These are phyloP conservation scores for Parasitella parasitica DNA, from an alignment of 371 early-diverging fungal species.

Conservation along the genomic window DNA sequence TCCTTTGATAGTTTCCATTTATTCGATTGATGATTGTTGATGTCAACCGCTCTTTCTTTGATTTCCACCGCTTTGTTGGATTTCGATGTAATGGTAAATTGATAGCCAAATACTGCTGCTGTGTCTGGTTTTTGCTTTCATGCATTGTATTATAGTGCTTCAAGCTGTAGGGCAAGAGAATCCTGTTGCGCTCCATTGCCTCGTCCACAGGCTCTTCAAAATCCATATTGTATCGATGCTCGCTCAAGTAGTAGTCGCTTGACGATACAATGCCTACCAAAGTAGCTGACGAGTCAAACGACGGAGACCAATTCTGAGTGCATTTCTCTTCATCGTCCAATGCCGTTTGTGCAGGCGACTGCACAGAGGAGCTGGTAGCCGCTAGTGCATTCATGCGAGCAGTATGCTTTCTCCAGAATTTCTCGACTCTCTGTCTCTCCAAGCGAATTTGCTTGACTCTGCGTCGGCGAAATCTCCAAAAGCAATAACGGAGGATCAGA, in stretches of 20 bases:
- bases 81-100: background rate
- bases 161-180: background rate
- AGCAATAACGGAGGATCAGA: background rate
- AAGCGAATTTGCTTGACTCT: background rate
- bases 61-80: background rate
- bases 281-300: constrained; percentile 2
- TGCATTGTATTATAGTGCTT: background rate
- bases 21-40: background rate
- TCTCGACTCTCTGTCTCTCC: background rate
- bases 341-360: background rate
- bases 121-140: background rate
- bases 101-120: too few relatives aligned
- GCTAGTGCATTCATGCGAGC: background rate
- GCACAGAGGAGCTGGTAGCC: background rate
- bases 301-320: background rate
- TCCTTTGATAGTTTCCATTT: background rate
- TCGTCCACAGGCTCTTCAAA: background rate
- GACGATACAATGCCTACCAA: background rate
- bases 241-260: background rate
- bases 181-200: background rate
- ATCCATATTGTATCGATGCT: too few relatives aligned
- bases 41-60: background rate
- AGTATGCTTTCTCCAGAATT: background rate
- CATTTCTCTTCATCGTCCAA: background rate
- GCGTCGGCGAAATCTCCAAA: background rate